Conservation (phyloP, 768 basidiomycete species). For the Boletus reticuloceps region DNA sequence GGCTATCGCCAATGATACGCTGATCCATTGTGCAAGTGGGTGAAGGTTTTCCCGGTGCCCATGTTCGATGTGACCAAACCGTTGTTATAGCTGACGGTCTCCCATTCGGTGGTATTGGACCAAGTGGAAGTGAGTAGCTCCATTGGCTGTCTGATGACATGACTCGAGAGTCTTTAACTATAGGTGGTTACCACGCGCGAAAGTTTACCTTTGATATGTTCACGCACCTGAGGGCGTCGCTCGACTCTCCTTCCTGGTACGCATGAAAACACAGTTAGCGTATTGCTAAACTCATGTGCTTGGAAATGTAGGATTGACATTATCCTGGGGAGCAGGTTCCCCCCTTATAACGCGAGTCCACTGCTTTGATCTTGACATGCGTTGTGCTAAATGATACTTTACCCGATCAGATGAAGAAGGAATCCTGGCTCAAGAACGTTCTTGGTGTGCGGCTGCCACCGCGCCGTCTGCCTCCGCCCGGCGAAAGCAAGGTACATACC, state of each 20-base stretch:
- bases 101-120: conserved; percentile 74
- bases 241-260: conserved; percentile 40
- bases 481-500: conserved; percentile 9
- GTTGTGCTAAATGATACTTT: not conserved
- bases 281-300: not conserved
- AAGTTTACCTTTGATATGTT: conserved; percentile 77
- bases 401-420: conserved; percentile 23
- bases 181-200: conserved; percentile 68
- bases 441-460: conserved; percentile 20
- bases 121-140: conserved; percentile 61
- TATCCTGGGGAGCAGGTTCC: conserved; percentile 27
- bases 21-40: conserved; percentile 61
- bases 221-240: conserved; percentile 64
- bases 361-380: not conserved
- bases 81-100: conserved; percentile 48
- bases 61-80: not conserved
- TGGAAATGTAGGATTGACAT: conserved; percentile 19
- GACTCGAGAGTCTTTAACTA: not conserved
- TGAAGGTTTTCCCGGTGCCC: not conserved
- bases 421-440: conserved; percentile 14
- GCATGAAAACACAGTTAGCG: not conserved
- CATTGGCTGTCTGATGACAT: not conserved
- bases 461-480: conserved; percentile 12
- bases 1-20: conserved; percentile 64
- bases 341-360: conserved; percentile 26